Evolutionary conservation across 108 stramenopile species (phyloP).

Genomic region (Bacterosira constricta): DNA sequence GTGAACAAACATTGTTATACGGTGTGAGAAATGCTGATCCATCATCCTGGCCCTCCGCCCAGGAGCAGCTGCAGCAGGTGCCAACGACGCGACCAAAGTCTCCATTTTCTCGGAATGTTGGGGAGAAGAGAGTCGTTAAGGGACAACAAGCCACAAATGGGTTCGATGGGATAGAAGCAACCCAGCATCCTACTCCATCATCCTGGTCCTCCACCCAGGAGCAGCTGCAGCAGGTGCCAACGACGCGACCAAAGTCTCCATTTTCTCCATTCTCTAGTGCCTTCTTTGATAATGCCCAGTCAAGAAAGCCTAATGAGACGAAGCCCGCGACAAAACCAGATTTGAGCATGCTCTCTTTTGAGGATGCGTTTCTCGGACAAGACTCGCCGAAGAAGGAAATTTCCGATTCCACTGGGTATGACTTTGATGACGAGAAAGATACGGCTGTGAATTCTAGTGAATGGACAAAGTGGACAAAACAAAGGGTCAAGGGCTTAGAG

Average conservation of each 20-base stretch:
- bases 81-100: background rate
- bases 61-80: background rate
- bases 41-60: too few relatives aligned
- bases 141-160: background rate
- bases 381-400: background rate
- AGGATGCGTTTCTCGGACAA: constrained; percentile 42
- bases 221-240: background rate
- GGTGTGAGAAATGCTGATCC: background rate
- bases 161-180: background rate
- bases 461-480: constrained; percentile 37
- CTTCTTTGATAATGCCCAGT: constrained; percentile 16
- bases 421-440: constrained; percentile 1
- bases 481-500: constrained; percentile 26
- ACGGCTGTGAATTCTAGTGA: background rate
- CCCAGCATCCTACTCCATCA: background rate
- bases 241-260: background rate
- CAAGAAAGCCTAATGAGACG: background rate
- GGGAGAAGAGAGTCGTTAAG: constrained; percentile 7
- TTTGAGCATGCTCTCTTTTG: constrained; percentile 25
- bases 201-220: too few relatives aligned
- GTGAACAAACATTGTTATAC: background rate
- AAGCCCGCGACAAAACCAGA: background rate
- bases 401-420: background rate
- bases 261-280: constrained; percentile 32
- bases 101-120: background rate